phyloP scores from a whole-genome alignment of 2,329 filamentous ascomycete genomes.

The Xylariales sp. region DNA sequence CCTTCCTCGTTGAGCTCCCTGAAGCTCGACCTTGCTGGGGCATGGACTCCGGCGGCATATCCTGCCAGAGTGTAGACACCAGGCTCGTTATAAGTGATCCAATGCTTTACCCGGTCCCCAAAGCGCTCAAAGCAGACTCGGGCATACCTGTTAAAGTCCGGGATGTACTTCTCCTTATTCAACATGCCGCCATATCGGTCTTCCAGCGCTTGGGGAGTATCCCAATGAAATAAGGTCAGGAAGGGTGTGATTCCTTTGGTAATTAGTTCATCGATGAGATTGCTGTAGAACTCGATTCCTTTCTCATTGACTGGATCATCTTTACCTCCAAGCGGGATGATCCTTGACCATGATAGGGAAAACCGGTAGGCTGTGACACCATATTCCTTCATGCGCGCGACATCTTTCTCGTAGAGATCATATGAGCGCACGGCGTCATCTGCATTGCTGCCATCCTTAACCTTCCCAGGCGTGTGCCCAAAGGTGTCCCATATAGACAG shows the following conservation, averaged over 20 bases:
- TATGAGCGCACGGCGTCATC: conserved; percentile 35
- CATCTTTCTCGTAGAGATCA: conserved; percentile 45
- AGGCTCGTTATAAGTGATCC: conserved; percentile 41
- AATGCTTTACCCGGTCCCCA: conserved; percentile 54
- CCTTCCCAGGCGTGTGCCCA: conserved; percentile 31
- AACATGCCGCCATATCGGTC: conserved; percentile 57
- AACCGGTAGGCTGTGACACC: conserved; percentile 59
- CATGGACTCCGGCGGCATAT: conserved; percentile 31
- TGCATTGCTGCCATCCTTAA: conserved; percentile 33
- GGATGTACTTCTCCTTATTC: conserved; percentile 57
- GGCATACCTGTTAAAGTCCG: conserved; percentile 55
- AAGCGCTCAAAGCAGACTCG: conserved; percentile 54
- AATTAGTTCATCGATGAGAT: conserved; percentile 54
- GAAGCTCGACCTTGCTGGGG: conserved; percentile 25
- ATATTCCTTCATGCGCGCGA: conserved; percentile 53
- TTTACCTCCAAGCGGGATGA: conserved; percentile 59
- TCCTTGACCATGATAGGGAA: conserved; percentile 60
- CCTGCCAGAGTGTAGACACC: conserved; percentile 29
- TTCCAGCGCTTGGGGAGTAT: conserved; percentile 54
- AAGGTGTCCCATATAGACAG: conserved; percentile 37
- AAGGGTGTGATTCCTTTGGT: conserved; percentile 55
- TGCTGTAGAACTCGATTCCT: conserved; percentile 55
- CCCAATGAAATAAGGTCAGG: conserved; percentile 62
- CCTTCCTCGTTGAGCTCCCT: conserved; percentile 26
- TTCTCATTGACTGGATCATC: conserved; percentile 58